Evolutionary conservation across 805 yeast genomes (phyloP), one percentile per base, ranked within the genome.

Genomic region (Yarrowia bubula): DNA sequence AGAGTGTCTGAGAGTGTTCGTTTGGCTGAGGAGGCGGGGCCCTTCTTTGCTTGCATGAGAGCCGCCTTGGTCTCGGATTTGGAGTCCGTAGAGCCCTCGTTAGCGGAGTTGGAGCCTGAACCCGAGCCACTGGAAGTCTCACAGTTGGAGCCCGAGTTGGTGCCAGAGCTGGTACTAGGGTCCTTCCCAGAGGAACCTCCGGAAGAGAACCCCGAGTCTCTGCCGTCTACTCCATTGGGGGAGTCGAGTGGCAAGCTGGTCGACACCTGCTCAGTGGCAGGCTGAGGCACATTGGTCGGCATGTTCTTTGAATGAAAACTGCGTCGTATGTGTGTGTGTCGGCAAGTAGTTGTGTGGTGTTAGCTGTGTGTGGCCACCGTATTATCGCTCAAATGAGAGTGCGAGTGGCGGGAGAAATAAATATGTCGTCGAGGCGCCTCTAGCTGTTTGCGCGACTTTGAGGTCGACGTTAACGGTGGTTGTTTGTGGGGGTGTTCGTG

Each of bases 181-280:
- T 55, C 61, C 44, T 55, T 55, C 11, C 47, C 47, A 13, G 41
- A 35, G 9, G 61, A 55, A n/a, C 14, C 61, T 13, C 47, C 61
- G 38, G 61, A 55, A n/a, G 61, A 55, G 31, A 55, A 39, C 8
- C 61, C 61, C 37, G 61, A 55, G 47, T 55, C 61, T 7, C 61
- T 33, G 37, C 47, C 61, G 39, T 55, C 61, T 1, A n/a, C 38
- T 1, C 61, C 61, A 15, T 41, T 41, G 38, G 61, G 47, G 31
- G 38, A 39, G 47, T 55, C 61, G 10, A 55, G 58, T 4, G 58
- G 43, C 22, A 18, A 14, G 18, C 2, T 22, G 22, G 43, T n/a
- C 32, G 57, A 18, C 43, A 38, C 43, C 28, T 37, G 42, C 18
- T 37, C 58, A 5, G 43, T 4, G 18, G 58, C 43, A 35, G 37